A percentile compares a stretch with the other conserved stretches of the same genome.
Conservation (phyloP, 345 rosid genomes). For the Corchorus capsularis region DNA sequence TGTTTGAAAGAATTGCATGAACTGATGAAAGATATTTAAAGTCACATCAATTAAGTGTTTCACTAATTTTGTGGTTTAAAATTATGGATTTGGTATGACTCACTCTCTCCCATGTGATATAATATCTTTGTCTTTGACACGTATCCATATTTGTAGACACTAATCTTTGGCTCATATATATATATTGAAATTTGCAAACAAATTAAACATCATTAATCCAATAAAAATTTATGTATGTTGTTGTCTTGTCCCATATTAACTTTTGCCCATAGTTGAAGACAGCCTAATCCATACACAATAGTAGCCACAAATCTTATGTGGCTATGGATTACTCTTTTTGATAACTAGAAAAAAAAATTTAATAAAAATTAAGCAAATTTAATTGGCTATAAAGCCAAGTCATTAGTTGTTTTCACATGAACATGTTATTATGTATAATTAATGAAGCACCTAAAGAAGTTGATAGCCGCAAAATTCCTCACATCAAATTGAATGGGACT, state of each 20-base stretch:
- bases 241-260: neutral
- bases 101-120: too few relatives aligned
- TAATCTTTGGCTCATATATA: neutral
- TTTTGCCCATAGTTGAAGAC: neutral
- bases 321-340: neutral
- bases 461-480: too few relatives aligned
- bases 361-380: neutral
- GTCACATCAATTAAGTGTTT: too few relatives aligned
- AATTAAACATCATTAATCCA: constrained; percentile 3
- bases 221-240: neutral
- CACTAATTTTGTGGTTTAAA: too few relatives aligned
- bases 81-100: too few relatives aligned
- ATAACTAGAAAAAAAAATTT: neutral
- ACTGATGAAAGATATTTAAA: too few relatives aligned
- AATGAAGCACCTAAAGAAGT: too few relatives aligned
- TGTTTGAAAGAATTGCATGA: too few relatives aligned
- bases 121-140: too few relatives aligned
- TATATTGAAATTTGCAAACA: neutral
- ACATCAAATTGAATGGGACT: too few relatives aligned
- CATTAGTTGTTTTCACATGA: neutral
- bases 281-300: neutral
- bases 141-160: neutral
- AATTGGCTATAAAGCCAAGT: neutral
- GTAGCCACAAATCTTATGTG: neutral
- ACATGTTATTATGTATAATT: neutral